Evolutionary conservation across 768 basidiomycete species (phyloP), one percentile per base, ranked within the genome.

Genomic region (Xerocomus spinulosus): DNA sequence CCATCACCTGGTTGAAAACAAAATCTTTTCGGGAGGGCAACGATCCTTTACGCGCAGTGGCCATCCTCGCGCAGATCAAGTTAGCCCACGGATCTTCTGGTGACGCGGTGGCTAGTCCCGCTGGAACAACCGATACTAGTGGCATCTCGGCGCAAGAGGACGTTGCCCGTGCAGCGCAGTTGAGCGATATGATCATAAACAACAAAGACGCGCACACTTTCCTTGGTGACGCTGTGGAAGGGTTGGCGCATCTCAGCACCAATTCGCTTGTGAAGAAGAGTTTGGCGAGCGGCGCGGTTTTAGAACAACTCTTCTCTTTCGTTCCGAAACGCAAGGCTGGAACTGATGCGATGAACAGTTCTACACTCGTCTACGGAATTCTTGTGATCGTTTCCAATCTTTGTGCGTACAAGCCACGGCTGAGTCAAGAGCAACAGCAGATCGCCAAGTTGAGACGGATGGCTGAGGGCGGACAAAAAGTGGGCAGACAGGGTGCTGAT

Each of bases 371-470:
- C 26, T 98, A 88, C 54, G 94, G 94, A 6, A 64, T 92, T 35
- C 76, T 87, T 24, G 73, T 82, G 43, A 83, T 94, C 53, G 75
- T 91, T 40, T 68, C 76, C 52, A 93, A 96, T 61, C 63, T 96
- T 30, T 82, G 82, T 38, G 69, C 76, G 10, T 86, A 86, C 61
- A 82, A 77, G 42, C 84, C 85, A 8, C 79, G 74, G 12, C 70
- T 92, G 18, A 85, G 78, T 8, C 82, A 87, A 43, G 92, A 96
- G 64, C 84, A 95, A 60, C 73, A 75, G 25, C 92, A 96, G 60
- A 76, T 95, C 5, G 81, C 83, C 45, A 89, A 83, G 62, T 72
- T 97, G 32, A 80, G 80, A 54, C 74, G 73, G 41, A 88, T 97
- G 85, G 80, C 92, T 3, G 72, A 73, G 39, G 56, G 70, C 15